Evolutionary conservation across 106 monocot genomes (phyloP).

Genomic region (Cymbidium sinense): DNA sequence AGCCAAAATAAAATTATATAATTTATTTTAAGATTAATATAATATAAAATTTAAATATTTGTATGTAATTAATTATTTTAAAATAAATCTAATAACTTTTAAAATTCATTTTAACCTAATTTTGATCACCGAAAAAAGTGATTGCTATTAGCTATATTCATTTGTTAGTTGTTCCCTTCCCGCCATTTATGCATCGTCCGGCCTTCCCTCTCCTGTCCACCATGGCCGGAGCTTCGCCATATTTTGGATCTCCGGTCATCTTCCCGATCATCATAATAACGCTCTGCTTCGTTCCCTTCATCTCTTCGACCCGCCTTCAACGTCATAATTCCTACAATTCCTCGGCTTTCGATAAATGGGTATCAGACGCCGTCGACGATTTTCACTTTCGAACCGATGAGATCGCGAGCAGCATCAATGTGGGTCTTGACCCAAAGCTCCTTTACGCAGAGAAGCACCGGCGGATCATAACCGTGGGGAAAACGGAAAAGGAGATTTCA

Average conservation of each 20-base stretch:
- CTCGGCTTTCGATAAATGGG: background rate
- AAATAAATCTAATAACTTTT: too few relatives aligned
- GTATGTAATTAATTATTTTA: too few relatives aligned
- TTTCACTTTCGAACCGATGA: background rate
- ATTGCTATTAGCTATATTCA: too few relatives aligned
- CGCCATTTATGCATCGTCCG: too few relatives aligned
- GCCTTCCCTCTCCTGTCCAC: background rate
- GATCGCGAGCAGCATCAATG: background rate
- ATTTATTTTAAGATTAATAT: too few relatives aligned
- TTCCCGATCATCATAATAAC: background rate
- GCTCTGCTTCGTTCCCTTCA: background rate
- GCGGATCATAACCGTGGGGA: too few relatives aligned
- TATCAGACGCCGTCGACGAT: background rate
- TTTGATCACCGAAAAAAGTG: too few relatives aligned
- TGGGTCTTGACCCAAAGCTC: background rate
- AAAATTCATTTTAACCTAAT: too few relatives aligned
- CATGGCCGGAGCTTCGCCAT: background rate
- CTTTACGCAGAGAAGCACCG: too few relatives aligned
- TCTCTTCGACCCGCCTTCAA: background rate
- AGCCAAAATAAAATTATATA: too few relatives aligned
- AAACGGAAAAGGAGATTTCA: constrained; percentile 16
- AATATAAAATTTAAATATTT: too few relatives aligned
- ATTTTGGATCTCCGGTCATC: background rate
- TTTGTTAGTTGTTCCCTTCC: too few relatives aligned
- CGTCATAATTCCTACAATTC: background rate